Base-by-base conservation (phyloP, 1,139 yeast genomes). In the Kurtzmaniella quercitrusa region DNA sequence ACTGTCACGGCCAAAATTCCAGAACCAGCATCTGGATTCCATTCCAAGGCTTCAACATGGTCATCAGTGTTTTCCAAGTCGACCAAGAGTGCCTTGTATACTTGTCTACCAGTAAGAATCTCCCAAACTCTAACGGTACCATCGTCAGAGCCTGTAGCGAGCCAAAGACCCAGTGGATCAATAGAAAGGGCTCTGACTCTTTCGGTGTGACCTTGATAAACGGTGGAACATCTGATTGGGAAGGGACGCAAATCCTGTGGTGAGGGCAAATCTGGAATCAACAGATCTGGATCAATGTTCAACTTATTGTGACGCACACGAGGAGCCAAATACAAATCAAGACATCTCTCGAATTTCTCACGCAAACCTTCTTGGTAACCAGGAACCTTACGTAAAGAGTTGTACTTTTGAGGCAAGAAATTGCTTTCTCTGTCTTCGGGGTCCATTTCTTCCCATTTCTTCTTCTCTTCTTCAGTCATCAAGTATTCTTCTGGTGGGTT, bases 201-300 rank as follows among this genome's bases (percentile, higher is more conserved):
- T 40, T 85, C 95, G 36, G 70, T 67, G 60, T 93, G 98, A 26
- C 98, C 98, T 49, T 74, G 74, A 63, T 80, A 93, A 2, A 82
- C 65, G 3, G 96, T 89, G 3, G 97, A 85, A 54, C 94, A 83
- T 60, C 83, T 81, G 59, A 89, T 88, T 38, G 99, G 99, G 82
- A 94, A 93, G n/a, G 99, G 99, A 62, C 96, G 80, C 56, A 93
- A 75, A 63, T 93, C 98, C 66, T 88, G 84, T 47, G 98, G 98
- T 32, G 96, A 88, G 39, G 98, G 99, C 53, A 93, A 76, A 55
- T 93, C 96, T 11, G 99, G 99, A 52, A 93, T 83, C 59, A 93
- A 78, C 40, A 96, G 86, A 51, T 93, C 98, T 5, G 98, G 98
- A 57, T 94, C 98, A 56, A 94, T 88, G 59, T 91, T 86, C 56